Evolutionary conservation across 148 eudicot species (phyloP).

Genomic region (Heliamphora exappendiculata): DNA sequence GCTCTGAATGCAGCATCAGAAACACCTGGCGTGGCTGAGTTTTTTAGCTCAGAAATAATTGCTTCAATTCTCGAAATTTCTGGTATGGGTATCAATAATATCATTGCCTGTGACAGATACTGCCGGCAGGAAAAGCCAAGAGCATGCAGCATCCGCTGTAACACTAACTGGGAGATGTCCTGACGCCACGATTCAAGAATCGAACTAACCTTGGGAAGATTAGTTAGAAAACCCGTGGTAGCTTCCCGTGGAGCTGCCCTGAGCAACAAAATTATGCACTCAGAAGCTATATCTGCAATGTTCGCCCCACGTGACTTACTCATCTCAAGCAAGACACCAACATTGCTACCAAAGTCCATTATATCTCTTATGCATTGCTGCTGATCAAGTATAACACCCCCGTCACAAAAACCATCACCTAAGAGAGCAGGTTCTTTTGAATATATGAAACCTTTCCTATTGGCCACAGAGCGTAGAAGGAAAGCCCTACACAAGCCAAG

Average conservation of each 20-base stretch:
- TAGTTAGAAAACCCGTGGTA: slow-evolving; percentile 64
- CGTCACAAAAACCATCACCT: slow-evolving; percentile 35
- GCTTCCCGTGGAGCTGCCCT: slow-evolving; percentile 78
- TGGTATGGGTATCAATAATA: slow-evolving; percentile 45
- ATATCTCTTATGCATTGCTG: slow-evolving; percentile 66
- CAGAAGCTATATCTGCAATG: slow-evolving; percentile 69
- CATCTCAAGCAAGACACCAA: slow-evolving; percentile 62
- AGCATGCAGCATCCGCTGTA: slow-evolving; percentile 62
- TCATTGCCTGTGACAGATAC: slow-evolving; percentile 72
- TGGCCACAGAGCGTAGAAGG: slow-evolving; percentile 53
- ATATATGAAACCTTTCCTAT: slow-evolving; percentile 30
- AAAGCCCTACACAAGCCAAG: slow-evolving; percentile 71
- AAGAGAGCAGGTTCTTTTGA: slow-evolving; percentile 54
- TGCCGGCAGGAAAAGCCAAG: slow-evolving; percentile 71
- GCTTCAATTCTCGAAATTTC: slow-evolving; percentile 53
- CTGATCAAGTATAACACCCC: slow-evolving; percentile 30
- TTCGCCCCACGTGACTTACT: slow-evolving; percentile 33
- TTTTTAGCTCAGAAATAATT: slow-evolving; percentile 42
- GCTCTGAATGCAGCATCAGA: slow-evolving; percentile 53
- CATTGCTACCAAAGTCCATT: slow-evolving; percentile 63
- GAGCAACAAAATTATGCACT: slow-evolving; percentile 64
- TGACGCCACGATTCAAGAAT: slow-evolving; percentile 43
- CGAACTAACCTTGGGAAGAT: slow-evolving; percentile 50
- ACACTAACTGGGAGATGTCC: slow-evolving; percentile 29
- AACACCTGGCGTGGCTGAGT: slow-evolving; percentile 30